Conservation (phyloP, 208 protist genomes). For the Trypanosoma brucei region DNA sequence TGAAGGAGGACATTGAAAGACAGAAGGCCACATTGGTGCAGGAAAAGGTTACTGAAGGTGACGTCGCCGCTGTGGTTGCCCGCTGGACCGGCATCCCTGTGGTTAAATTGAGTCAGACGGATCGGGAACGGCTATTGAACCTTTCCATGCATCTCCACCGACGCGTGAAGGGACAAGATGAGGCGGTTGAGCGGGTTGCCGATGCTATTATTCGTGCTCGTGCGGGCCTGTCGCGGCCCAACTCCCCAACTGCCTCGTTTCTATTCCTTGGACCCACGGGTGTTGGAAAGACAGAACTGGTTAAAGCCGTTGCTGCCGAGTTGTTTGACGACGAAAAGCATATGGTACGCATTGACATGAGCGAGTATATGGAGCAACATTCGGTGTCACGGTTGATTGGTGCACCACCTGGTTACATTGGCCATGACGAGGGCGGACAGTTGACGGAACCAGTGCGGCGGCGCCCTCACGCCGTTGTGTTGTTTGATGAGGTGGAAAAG, state of each 20-base stretch:
- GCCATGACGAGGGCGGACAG: constrained; percentile 94
- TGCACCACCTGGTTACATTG: constrained; percentile 94
- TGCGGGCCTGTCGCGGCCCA: constrained; percentile 65
- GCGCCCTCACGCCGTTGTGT: constrained; percentile 90
- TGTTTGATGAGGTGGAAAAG: constrained; percentile 98
- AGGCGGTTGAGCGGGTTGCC: constrained; percentile 88
- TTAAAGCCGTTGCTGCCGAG: constrained; percentile 87
- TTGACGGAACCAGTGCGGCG: constrained; percentile 94
- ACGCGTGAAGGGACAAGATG: constrained; percentile 91
- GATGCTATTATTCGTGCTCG: constrained; percentile 90
- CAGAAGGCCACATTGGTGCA: constrained; percentile 57
- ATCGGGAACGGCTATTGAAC: constrained; percentile 67
- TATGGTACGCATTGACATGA: constrained; percentile 96
- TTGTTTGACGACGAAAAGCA: constrained; percentile 93
- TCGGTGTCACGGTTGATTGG: constrained; percentile 91
- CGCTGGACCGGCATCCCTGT: constrained; percentile 96
- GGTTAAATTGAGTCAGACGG: constrained; percentile 51
- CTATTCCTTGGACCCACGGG: constrained; percentile 93
- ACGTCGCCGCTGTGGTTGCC: constrained; percentile 91
- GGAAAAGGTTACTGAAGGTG: constrained; percentile 60
- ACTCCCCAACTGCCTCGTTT: constrained; percentile 86
- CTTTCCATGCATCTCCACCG: constrained; percentile 41
- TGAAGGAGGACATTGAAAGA: constrained; percentile 64
- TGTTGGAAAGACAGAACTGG: constrained; percentile 90
- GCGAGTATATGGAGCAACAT: constrained; percentile 95